Evolutionary conservation across 2,329 filamentous ascomycete species (phyloP).

Genomic region (Hypomyces perniciosus): DNA sequence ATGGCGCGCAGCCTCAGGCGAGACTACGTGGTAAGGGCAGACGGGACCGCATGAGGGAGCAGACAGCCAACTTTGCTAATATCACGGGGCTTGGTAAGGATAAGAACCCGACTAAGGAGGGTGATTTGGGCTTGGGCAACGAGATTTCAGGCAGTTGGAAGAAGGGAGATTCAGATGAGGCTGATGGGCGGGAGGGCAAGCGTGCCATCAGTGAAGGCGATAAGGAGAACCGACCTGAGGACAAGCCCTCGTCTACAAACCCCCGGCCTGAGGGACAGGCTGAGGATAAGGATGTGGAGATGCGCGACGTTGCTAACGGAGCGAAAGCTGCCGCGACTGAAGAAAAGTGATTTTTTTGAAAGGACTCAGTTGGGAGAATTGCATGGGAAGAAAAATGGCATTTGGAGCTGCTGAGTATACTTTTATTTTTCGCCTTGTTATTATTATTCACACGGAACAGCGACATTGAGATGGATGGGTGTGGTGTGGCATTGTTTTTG

Average conservation of each 20-base stretch:
- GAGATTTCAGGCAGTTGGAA: constrained; percentile 31
- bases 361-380: background rate
- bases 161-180: constrained; percentile 21
- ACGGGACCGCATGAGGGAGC: constrained; percentile 51
- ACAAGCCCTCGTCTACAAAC: constrained; percentile 12
- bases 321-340: constrained; percentile 8
- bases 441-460: too few species aligned
- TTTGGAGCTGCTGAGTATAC: background rate
- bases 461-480: background rate
- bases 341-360: constrained; percentile 10
- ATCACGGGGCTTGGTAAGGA: constrained; percentile 22
- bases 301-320: constrained; percentile 20
- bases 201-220: constrained; percentile 33
- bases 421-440: background rate
- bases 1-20: constrained; percentile 58
- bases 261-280: constrained; percentile 2
- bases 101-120: constrained; percentile 19
- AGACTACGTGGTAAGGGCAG: constrained; percentile 50
- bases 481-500: background rate
- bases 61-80: constrained; percentile 34
- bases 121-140: constrained; percentile 15
- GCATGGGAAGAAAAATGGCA: background rate
- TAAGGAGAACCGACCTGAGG: constrained; percentile 40
- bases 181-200: constrained; percentile 22
- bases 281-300: constrained; percentile 26